phyloP scores from a whole-genome alignment of 768 basidiomycete species.

The Kondoa malvinella region DNA sequence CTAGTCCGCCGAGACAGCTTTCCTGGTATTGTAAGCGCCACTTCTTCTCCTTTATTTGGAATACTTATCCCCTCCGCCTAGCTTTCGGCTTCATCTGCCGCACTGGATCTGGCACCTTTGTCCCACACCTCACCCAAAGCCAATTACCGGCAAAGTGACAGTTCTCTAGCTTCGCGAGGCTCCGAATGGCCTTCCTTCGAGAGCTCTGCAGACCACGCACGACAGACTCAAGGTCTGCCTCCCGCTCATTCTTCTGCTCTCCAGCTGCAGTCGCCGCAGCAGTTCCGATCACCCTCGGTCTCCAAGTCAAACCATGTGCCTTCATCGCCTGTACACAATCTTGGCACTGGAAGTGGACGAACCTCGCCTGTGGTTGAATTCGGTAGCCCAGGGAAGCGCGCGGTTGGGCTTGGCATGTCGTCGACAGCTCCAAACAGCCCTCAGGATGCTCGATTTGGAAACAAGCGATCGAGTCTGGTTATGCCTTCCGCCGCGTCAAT shows the following conservation, averaged over 20 bases:
- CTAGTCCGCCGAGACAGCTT: conserved; percentile 36
- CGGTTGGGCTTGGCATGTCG: conserved; percentile 3
- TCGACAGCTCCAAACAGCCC: neutral
- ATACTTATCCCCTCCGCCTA: conserved; percentile 29
- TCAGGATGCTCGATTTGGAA: neutral
- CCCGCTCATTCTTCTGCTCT: neutral
- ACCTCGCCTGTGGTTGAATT: conserved; percentile 11
- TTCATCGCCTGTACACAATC: neutral
- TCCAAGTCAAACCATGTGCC: conserved; percentile 2
- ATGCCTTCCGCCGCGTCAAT: neutral
- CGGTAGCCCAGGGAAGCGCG: conserved; percentile 15
- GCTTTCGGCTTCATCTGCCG: conserved; percentile 76
- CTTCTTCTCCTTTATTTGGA: conserved; percentile 3
- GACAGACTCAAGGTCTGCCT: conserved; percentile 8
- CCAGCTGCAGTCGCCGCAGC: conserved; percentile 1
- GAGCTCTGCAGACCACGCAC: conserved; percentile 34
- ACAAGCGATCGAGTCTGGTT: neutral
- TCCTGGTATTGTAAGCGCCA: conserved; percentile 44
- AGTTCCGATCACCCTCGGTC: conserved; percentile 5
- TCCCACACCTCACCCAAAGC: conserved; percentile 53
- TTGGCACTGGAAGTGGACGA: neutral
- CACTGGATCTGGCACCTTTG: conserved; percentile 77
- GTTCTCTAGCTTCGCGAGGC: conserved; percentile 26
- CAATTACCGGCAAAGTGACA: no score
- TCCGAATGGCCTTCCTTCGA: conserved; percentile 92